Evolutionary conservation across 345 rosid genomes (phyloP), one percentile per base, ranked within the genome.

Genomic region (Linum trigynum): DNA sequence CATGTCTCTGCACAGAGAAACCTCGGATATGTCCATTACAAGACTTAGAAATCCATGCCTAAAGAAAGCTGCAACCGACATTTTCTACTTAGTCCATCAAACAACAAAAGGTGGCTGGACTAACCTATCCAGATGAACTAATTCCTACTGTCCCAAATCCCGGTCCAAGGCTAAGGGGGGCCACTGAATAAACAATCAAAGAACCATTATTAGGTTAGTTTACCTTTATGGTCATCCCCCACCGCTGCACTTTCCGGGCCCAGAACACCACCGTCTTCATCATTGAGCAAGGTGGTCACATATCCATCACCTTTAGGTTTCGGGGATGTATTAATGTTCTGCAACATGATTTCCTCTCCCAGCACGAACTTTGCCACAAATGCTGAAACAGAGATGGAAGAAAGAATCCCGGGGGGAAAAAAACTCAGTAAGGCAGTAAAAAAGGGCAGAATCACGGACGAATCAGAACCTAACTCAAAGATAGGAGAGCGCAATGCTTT

Each of bases 291-390:
- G 61, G 48, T 15, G 51, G 50, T 69, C 69, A 50, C 43, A 67
- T 64, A 61, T 55, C 66, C 80, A 48, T 15, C 43, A 57, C 62
- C 76, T 60, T 63, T 72, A 42, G 75, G 63, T 56, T 77, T 74
- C 0, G 83, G 79, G 65, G 88, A 79, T 39, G 69, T 59, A 61
- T 69, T 75, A 60, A 71, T 74, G 66, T 76, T 77, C 66, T 69
- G 75, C 43, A 69, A 48, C 14, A 75, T 60, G 38, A 70, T 59
- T 3, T 78, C 77, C 72, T 83, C 88, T 73, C 88, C 70, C 73
- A 75, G 37, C 67, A 76, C 65, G 59, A 85, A 68, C 71, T 79
- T 84, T 3, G 79, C 71, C 63, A 79, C 91, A 75, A 85, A 85
- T 39, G 89, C 90, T 88, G 80, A 43, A 65, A 45, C 35, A 56